A percentile compares a stretch with the other conserved stretches of the same genome.
Evolutionary conservation across 2,329 filamentous ascomycete genomes (phyloP).

Genomic region (Zasmidium cellare): DNA sequence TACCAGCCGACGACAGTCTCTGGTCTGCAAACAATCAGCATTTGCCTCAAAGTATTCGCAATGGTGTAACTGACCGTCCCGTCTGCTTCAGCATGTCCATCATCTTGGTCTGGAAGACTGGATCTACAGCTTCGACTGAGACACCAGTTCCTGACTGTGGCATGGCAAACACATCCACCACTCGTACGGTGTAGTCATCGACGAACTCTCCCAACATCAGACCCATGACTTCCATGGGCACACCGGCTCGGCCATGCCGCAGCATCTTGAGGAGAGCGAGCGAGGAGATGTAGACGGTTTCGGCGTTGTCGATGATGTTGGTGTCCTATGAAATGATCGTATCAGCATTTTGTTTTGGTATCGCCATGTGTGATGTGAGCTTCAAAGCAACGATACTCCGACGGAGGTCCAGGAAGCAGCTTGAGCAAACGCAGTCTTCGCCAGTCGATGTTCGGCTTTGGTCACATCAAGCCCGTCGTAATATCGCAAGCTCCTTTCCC

Average conservation of each 20-base stretch:
- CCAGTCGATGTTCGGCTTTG: too few relatives aligned
- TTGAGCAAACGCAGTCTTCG: too few relatives aligned
- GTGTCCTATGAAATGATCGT: slow-evolving; percentile 67
- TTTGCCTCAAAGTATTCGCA: not conserved
- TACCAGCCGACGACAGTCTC: slow-evolving; percentile 99
- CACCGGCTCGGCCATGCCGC: slow-evolving; percentile 92
- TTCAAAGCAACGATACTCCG: not conserved
- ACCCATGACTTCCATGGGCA: slow-evolving; percentile 99
- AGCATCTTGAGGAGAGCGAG: slow-evolving; percentile 98
- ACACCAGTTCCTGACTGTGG: slow-evolving; percentile 97
- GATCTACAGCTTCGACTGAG: slow-evolving; percentile 96
- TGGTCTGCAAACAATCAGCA: slow-evolving; percentile 57
- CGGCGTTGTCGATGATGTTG: slow-evolving; percentile 95
- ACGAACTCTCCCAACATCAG: slow-evolving; percentile 99
- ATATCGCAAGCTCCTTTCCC: too few relatives aligned
- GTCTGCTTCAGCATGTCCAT: slow-evolving; percentile 99
- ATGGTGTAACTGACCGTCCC: slow-evolving; percentile 65
- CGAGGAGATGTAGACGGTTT: slow-evolving; percentile 98
- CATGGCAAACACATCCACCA: slow-evolving; percentile 99
- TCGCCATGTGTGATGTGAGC: not conserved
- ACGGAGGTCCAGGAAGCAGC: not conserved
- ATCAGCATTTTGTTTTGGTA: slow-evolving; percentile 11
- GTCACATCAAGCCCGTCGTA: too few relatives aligned
- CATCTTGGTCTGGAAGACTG: slow-evolving; percentile 99
- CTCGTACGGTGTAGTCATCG: slow-evolving; percentile 96